Evolutionary conservation across 2,329 filamentous ascomycete species (phyloP), one percentile per base, ranked within the genome.

Genomic region (Pseudopyricularia javanii): DNA sequence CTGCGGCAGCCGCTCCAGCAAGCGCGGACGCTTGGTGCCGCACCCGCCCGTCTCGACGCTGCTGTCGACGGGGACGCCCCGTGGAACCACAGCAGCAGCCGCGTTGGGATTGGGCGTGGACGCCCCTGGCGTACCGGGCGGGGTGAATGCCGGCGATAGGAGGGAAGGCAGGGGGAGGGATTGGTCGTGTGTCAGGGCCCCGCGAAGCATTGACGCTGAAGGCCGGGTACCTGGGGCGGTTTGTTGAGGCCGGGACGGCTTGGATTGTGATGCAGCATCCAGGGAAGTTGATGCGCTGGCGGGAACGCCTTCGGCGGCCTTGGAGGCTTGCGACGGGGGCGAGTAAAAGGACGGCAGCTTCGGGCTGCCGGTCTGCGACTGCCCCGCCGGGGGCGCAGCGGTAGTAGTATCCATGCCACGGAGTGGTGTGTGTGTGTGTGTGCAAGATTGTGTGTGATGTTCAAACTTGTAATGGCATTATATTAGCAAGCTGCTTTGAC

Each of bases 101-200:
- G 28, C 28, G 9, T 30, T 60, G 60, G 51, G 62, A 12, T 45
- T 66, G 55, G 78, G 78, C 1, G 79, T 83, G 26, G 74, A 68
- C 6, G 74, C 74, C 4, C 80, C 81, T 0, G 82, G 81, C 0
- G 82, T 85, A 8, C 75, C 71, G 32, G 85, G 85, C 14, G 87
- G 86, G 7, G 83, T 90, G 68, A 89, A 95, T 58, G 86, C 86
- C 50, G 87, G 88, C 66, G 91, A 96, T 57, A 96, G 83, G 49
- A 93, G 82, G 4, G 89, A 89, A 4, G 82, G 77, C 14, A 75
- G 78, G 30, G 75, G 75, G 58, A 55, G 45, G 50, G 51, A 55
- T 33, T 30, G 55, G 34, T 43, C 51, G 49, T 37, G 54, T 33
- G n/a, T 54, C 33, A 52, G 55, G 58, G 53, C 54, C 56, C 54